Evolutionary conservation across 2,329 filamentous ascomycete species (phyloP), one percentile per base, ranked within the genome.

Genomic region (Penicillium aurantiogriseum): DNA sequence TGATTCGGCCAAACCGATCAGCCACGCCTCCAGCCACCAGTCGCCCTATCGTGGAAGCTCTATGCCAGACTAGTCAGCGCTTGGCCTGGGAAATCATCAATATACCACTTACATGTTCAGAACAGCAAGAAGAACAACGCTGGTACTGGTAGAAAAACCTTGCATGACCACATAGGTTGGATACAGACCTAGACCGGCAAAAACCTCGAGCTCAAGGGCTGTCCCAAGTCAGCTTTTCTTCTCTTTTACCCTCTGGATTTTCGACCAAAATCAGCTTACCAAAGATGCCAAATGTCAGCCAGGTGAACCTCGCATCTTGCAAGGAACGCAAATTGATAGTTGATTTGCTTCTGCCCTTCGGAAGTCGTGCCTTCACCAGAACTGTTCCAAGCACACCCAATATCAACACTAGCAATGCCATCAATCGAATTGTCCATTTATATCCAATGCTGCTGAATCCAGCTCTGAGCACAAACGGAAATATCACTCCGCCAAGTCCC

Each of bases 1-100:
- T 82, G 48, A 82, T 77, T 5, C 78, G 76, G 0, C 80, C 80
- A 36, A 79, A 69, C 15, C 66, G 67, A 53, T 82, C 80, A 3
- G 76, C 77, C 5, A 78, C 60, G 1, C 76, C 67, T 0, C 80
- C 80, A 0, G 78, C 75, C 1, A 80, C 55, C 6, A 81, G 64
- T 11, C 80, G 75, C 3, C 80, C 80, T 7, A 79, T 51, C 19
- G 72, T 77, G 1, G 77, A 79, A 10, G 67, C 71, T 3, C 75
- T 73, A 39, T 13, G n/a, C 11, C 13, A 19, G 10, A 44, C 56
- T 15, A 57, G 46, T 15, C 23, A 46, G 31, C 19, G 7, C 9
- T 10, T 56, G 25, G 39, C n/a, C 35, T 13, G 23, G 43, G 21
- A 15, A 2, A 25, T 13, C 5, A 27, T n/a, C 33, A 19, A n/a